Evolutionary conservation across 2,329 filamentous ascomycete genomes (phyloP).

Genomic region (Sporothrix pallida): DNA sequence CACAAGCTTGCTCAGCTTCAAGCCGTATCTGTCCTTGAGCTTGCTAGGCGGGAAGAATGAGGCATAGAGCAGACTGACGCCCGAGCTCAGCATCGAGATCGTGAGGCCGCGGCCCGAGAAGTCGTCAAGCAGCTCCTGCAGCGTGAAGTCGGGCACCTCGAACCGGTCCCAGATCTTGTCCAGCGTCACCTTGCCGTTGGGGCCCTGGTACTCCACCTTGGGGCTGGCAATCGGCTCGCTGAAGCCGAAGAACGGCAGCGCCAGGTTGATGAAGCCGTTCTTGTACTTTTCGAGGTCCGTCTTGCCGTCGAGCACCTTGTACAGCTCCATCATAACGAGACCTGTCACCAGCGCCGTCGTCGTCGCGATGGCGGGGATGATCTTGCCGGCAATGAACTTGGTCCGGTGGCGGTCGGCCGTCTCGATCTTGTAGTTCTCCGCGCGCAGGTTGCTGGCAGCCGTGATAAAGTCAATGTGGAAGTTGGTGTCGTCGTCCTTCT

Average conservation of each 20-base stretch:
- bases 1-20: conserved; percentile 89
- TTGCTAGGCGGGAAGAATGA: conserved; percentile 83
- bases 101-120: conserved; percentile 82
- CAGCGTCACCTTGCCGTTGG: conserved; percentile 77
- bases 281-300: conserved; percentile 98
- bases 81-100: conserved; percentile 95
- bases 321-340: conserved; percentile 88
- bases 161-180: conserved; percentile 99
- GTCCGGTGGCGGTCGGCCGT: conserved; percentile 94
- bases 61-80: conserved; percentile 91
- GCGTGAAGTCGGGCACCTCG: conserved; percentile 83
- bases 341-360: conserved; percentile 96
- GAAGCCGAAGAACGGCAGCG: conserved; percentile 97
- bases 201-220: conserved; percentile 86
- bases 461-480: conserved; percentile 99
- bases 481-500: conserved; percentile 98
- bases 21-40: conserved; percentile 78
- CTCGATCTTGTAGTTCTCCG: conserved; percentile 97
- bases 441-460: conserved; percentile 92
- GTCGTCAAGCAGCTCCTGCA: conserved; percentile 80
- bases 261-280: conserved; percentile 97
- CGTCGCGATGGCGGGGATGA: conserved; percentile 97
- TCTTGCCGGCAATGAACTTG: conserved; percentile 99
- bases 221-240: conserved; percentile 94
- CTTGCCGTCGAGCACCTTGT: conserved; percentile 97